Base-by-base conservation (phyloP, 2,329 filamentous ascomycete species). In the Arthrobotrys sinensis region DNA sequence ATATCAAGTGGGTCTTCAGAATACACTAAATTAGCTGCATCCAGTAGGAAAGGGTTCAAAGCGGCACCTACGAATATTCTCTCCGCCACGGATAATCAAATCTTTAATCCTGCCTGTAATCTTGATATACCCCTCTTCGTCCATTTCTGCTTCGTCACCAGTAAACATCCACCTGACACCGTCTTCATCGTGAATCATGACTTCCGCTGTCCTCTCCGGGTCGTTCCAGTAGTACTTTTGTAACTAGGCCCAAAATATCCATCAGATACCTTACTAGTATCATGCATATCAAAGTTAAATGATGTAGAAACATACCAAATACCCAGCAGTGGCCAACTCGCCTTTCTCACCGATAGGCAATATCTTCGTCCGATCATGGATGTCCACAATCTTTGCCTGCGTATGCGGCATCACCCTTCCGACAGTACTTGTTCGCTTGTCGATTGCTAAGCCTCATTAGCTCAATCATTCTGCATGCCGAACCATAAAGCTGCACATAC, bases 31-130 rank as follows among this genome's bases (percentile, higher is more conserved):
- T 38, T 79, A 52, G 14, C 24, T 8, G 7, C 21, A 53, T 34
- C 24, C 50, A 2, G 32, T 14, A 32, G 21, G 28, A 45, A n/a
- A 10, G 14, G 14, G 10, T n/a, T 4, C 12, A 19, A n/a, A 14
- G 2, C 12, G 7, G 19, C 16, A 66, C 62, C 62, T 65, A 80
- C 79, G 70, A n/a, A 82, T 82, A 83, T 99, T 99, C 84, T 98
- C 96, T 24, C 96, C 96, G 32, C 93, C 95, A 28, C 93, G 89
- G 83, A 98, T 98, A 81, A 99, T 97, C 68, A 98, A 85, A 83
- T 99, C 96, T 85, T 98, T 98, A 83, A 97, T 95, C 14, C 94
- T 88, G 2, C 93, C 70, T 14, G 69, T 63, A 68, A 82, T 81
- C 55, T 80, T 89, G 1, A 97, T 89, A 83, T 94, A 98, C 1